These are phyloP conservation scores for Suhomyces wounanorum DNA, from an alignment of 1,139 yeast genomes.

Conservation along the genomic window DNA sequence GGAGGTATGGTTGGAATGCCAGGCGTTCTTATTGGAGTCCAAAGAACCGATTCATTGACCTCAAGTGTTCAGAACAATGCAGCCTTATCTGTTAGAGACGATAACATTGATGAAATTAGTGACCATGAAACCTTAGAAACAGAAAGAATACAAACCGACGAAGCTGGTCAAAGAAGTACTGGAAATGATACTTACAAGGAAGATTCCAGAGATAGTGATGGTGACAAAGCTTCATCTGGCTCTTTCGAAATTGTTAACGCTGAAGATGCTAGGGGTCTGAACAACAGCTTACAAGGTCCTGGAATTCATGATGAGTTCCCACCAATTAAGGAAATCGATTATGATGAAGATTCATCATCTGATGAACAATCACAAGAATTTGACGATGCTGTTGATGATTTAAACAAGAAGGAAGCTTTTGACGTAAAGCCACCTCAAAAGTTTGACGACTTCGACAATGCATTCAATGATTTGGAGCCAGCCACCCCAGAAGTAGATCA, in stretches of 20 bases:
- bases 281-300: constrained; percentile 3
- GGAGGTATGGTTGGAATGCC: constrained; percentile 53
- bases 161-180: constrained; percentile 21
- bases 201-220: constrained; percentile 35
- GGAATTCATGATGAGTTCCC: constrained; percentile 58
- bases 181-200: constrained; percentile 21
- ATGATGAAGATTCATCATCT: constrained; percentile 57
- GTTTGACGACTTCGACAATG: constrained; percentile 37
- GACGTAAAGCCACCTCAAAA: constrained; percentile 26
- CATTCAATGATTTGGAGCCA: constrained; percentile 43
- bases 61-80: constrained; percentile 93
- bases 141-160: constrained; percentile 16
- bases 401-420: constrained; percentile 16
- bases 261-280: constrained; percentile 38
- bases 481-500: constrained; percentile 31
- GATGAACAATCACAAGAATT: constrained; percentile 31
- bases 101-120: constrained; percentile 59
- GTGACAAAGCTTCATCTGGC: constrained; percentile 48
- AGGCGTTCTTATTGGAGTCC: constrained; percentile 49
- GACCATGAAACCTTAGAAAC: constrained; percentile 58
- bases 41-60: constrained; percentile 74
- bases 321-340: constrained; percentile 65
- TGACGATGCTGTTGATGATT: constrained; percentile 47
- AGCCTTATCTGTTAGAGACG: constrained; percentile 84
- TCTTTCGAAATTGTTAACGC: constrained; percentile 49